Evolutionary conservation across 1,284 basidiomycete species (phyloP), one percentile per base, ranked within the genome.

Genomic region (Nidula niveotomentosa): DNA sequence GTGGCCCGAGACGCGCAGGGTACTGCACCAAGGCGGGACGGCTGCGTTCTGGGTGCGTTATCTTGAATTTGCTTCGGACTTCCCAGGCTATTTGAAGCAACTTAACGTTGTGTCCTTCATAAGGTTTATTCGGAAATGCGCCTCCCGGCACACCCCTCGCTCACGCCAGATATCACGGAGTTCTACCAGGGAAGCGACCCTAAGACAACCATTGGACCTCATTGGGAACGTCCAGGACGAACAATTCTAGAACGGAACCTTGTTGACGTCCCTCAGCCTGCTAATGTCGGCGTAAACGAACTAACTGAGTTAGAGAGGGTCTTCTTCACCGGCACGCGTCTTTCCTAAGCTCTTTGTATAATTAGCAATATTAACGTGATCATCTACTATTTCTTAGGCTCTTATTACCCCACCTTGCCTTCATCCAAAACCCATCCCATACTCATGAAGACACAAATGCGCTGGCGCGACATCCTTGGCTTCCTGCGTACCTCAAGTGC

Each of bases 61-160:
- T n/a, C 7, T 17, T 36, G 39, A 47, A 9, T 37, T 5, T 37
- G 41, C 8, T 9, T 23, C 39, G 34, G 50, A 47, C 17, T 36
- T 17, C 51, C 10, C 13, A 10, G 13, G 1, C 17, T n/a, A 39
- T 17, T 39, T 23, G 37, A 23, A 23, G 23, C 1, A 23, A 5
- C 23, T 23, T 23, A 23, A 2, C 23, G 23, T 23, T 23, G 23
- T 23, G 23, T 23, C 6, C 41, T 34, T 30, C 37, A 46, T 54
- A n/a, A 93, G 90, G 81, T 85, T 23, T 94, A 94, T 66, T 87
- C 89, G 9, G 91, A 94, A 67, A 84, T 93, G 65, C 80, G 86
- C 34, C 76, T 95, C 7, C 75, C 86, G 0, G 63, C 75, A 15
- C 82, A 83, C 61, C 88, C 90, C 0, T 65, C 74, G 0, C 72